Conservation (phyloP, 2,329 filamentous ascomycete species). For the Alternaria brassicicola region DNA sequence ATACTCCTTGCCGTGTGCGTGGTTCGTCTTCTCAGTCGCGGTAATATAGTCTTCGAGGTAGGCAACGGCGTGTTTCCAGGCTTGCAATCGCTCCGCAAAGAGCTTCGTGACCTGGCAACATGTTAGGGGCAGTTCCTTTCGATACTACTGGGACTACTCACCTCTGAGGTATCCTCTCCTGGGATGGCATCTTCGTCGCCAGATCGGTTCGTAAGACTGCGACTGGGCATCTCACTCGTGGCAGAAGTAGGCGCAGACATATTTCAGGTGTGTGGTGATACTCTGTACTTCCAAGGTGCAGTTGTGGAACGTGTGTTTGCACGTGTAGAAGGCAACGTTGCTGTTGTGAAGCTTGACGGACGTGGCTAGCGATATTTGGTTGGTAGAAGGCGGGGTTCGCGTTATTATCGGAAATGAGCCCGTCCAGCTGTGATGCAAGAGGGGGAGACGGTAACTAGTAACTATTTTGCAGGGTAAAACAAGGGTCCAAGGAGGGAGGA, state of each 20-base stretch:
- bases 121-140: not conserved
- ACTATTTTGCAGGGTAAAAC: not conserved
- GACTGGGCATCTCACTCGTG: conserved; percentile 38
- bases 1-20: conserved; percentile 87
- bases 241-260: conserved; percentile 45
- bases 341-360: conserved; percentile 3
- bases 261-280: not conserved
- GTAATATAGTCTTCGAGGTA: conserved; percentile 90
- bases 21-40: conserved; percentile 85
- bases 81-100: conserved; percentile 84
- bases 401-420: conserved; percentile 6
- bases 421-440: not conserved
- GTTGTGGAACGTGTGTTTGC: conserved; percentile 2
- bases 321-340: not conserved
- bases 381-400: conserved; percentile 7
- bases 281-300: not conserved
- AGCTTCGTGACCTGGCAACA: conserved; percentile 57
- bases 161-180: conserved; percentile 57
- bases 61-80: conserved; percentile 93
- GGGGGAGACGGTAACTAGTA: not conserved
- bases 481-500: conserved; percentile 15
- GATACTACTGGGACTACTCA: not conserved
- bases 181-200: conserved; percentile 55
- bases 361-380: conserved; percentile 8
- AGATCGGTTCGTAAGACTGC: conserved; percentile 41